Conservation (phyloP, 192 early-diverging fungal species). For the Coemansia sp. region DNA sequence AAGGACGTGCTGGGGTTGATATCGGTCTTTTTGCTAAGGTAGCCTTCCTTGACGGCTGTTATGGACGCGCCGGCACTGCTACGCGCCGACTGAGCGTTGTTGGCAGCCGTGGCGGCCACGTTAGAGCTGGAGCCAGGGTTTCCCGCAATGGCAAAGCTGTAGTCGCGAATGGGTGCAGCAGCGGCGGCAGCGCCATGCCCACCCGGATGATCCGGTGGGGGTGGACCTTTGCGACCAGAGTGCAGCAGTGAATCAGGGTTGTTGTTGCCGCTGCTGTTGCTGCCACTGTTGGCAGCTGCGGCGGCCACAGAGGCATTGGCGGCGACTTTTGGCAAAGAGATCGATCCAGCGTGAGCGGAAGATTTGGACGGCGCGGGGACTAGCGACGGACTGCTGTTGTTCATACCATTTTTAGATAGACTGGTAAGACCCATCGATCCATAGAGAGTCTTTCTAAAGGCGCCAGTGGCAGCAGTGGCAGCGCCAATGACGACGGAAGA, state of each 20-base stretch:
- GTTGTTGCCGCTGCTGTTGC: neutral
- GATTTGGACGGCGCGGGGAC: slow-evolving; percentile 11
- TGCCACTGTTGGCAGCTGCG: neutral
- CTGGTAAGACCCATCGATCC: slow-evolving; percentile 38
- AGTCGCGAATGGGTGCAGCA: slow-evolving; percentile 37
- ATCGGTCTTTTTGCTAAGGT: slow-evolving; percentile 74
- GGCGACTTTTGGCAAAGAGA: slow-evolving; percentile 9
- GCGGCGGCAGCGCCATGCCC: slow-evolving; percentile 2
- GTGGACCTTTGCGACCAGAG: slow-evolving; percentile 40
- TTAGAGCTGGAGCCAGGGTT: slow-evolving; percentile 16
- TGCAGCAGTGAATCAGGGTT: neutral
- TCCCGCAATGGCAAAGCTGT: slow-evolving; percentile 51
- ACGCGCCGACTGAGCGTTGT: slow-evolving; percentile 31
- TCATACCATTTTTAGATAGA: slow-evolving; percentile 34
- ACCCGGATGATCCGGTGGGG: slow-evolving; percentile 14
- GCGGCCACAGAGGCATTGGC: neutral
- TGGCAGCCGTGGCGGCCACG: neutral
- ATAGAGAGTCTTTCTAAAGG: slow-evolving; percentile 49
- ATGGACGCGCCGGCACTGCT: slow-evolving; percentile 44
- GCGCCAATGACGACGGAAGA: slow-evolving; percentile 16
- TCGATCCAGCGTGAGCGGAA: neutral
- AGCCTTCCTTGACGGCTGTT: slow-evolving; percentile 60
- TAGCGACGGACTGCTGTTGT: slow-evolving; percentile 42
- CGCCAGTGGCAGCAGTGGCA: slow-evolving; percentile 16
- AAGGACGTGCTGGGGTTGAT: slow-evolving; percentile 63